Conservation (phyloP, 169 alveolate species). For the Cystoisospora suis region DNA sequence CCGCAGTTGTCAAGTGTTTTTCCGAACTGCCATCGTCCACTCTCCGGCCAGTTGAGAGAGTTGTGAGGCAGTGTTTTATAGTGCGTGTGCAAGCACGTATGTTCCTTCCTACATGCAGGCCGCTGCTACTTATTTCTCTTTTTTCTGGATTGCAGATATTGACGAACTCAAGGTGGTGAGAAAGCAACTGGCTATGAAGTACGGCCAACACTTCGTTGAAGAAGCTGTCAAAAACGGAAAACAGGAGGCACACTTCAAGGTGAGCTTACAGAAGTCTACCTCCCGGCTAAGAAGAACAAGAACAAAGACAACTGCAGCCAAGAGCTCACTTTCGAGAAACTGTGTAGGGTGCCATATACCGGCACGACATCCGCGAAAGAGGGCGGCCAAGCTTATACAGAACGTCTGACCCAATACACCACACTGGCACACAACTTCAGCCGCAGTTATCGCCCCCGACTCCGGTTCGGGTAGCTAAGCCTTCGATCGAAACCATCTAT, state of each 20-base stretch:
- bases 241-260: constrained; percentile 62
- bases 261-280: no score
- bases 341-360: no score
- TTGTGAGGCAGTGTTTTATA: no score
- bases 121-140: neutral
- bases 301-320: no score
- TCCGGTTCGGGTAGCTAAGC: neutral
- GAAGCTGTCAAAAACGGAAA: constrained; percentile 45
- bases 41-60: no score
- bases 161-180: constrained; percentile 58
- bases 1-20: no score
- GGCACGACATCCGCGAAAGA: neutral
- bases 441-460: neutral
- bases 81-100: no score
- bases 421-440: neutral
- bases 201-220: constrained; percentile 58
- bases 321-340: no score
- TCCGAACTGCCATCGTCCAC: no score
- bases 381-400: neutral
- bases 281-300: no score
- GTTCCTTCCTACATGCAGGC: neutral
- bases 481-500: neutral
- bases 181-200: constrained; percentile 53
- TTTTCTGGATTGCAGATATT: constrained; percentile 18
- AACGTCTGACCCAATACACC: neutral